Evolutionary conservation across 345 rosid genomes (phyloP).

Genomic region (Lumnitzera littorea): DNA sequence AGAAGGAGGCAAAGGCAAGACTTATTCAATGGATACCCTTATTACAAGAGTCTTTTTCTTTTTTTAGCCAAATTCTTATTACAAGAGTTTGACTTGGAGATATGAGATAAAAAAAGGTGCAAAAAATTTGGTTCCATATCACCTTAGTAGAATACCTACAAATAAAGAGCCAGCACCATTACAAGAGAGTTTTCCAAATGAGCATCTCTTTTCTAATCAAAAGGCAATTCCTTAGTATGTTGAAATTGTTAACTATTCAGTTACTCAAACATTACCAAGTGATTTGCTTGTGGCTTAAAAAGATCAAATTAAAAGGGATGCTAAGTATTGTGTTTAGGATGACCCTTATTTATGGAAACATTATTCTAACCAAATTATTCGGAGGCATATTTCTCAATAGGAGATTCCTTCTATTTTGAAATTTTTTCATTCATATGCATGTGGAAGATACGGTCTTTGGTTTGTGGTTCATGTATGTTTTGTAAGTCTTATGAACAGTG

Average conservation of each 20-base stretch:
- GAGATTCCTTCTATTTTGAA: not conserved
- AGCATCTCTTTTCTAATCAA: not conserved
- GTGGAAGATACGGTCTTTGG: not conserved
- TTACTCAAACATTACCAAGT: not conserved
- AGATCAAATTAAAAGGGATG: not conserved
- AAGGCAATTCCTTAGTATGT: not conserved
- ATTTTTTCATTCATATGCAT: not conserved
- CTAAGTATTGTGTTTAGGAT: not conserved
- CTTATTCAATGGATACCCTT: too few species aligned
- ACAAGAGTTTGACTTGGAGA: too few species aligned
- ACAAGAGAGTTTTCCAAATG: not conserved
- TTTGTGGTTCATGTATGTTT: not conserved
- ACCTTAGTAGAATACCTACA: not conserved
- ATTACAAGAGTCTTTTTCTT: too few species aligned
- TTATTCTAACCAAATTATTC: not conserved
- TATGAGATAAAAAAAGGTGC: not conserved
- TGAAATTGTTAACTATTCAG: not conserved
- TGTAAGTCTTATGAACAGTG: not conserved
- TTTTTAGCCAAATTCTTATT: too few species aligned
- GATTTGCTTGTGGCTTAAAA: not conserved
- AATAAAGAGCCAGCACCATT: not conserved
- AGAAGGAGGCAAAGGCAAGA: too few species aligned
- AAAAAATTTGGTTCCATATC: not conserved
- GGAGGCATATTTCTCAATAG: slow-evolving; percentile 1
- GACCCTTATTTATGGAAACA: not conserved